Conservation (phyloP, 75 land plant species). For the Pseudotsuga menziesii region DNA sequence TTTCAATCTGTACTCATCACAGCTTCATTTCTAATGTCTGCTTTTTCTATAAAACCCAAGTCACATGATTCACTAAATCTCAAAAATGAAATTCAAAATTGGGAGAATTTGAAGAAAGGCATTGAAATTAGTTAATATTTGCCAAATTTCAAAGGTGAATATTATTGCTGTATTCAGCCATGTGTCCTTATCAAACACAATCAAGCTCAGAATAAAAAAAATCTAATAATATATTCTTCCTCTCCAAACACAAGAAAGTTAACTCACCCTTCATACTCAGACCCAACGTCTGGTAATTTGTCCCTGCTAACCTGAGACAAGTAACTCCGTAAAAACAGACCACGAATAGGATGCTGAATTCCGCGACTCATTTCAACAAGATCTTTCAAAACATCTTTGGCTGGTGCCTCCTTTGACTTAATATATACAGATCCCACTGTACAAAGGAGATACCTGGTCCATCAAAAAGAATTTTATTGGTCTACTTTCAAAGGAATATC, state of each 20-base stretch:
- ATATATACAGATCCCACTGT: slow-evolving; percentile 99
- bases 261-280: slow-evolving; percentile 93
- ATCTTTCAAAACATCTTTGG: slow-evolving; percentile 95
- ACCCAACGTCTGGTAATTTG: slow-evolving; percentile 94
- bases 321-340: slow-evolving; percentile 93
- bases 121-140: too few species aligned
- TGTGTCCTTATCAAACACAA: not conserved
- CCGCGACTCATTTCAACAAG: slow-evolving; percentile 99
- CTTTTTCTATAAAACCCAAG: too few species aligned
- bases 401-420: slow-evolving; percentile 97
- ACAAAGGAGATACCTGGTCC: slow-evolving; percentile 81
- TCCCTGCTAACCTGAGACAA: slow-evolving; percentile 92
- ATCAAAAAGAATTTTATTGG: slow-evolving; percentile 6
- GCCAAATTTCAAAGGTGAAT: too few species aligned
- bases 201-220: not conserved
- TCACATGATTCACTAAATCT: too few species aligned
- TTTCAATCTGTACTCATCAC: not conserved
- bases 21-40: not conserved
- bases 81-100: too few species aligned
- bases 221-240: not conserved
- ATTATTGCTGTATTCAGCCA: not conserved
- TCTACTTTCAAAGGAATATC: not conserved
- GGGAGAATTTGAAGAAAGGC: too few species aligned
- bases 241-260: not conserved
- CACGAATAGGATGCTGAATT: slow-evolving; percentile 94